Base-by-base conservation (phyloP, 2,329 filamentous ascomycete genomes). In the Waltergamsia citrina region DNA sequence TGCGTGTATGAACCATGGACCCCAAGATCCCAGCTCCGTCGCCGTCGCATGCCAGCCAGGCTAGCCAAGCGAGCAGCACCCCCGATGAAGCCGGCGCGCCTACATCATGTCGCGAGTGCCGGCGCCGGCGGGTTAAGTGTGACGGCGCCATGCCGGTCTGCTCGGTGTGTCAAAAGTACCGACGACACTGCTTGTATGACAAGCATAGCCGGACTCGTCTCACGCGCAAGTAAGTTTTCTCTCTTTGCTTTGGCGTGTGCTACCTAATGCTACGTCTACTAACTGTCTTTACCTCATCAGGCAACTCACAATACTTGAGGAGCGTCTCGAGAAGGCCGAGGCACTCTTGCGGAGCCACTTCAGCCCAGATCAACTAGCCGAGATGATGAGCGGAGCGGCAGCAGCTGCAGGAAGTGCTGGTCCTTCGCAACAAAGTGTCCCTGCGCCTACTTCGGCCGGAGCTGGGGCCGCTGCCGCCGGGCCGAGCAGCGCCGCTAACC, bases 301-400 rank as follows among this genome's bases (percentile, higher is more conserved):
- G 27, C 42, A 44, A 23, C 35, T 44, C 12, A 44, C 42, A 4
- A 41, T 44, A 9, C 17, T 44, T 2, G 42, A 44, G 32, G 42
- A 44, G 24, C 40, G 42, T 2, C 38, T 44, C 3, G 42, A 44
- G 30, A 44, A 41, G 22, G 42, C 42, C 5, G 42, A 44, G 18
- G 43, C 42, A 7, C 35, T 44, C 11, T n/a, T 44, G 26, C 33
- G 38, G 17, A 34, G 40, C 1, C 42, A 44, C 27, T 45, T 43
- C n/a, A 43, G 35, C 8, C 32, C 41, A n/a, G 28, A 33, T 11
- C 43, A 45, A 27, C 43, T 45, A 7, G 40, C 36, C 3, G 40
- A 43, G 20, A 40, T 45, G 36, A 14, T 45, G 1, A 37, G 41
- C 10, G 40, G 40, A 0, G 28, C 38, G n/a, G 43, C 40, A 11